Evolutionary conservation across 2,329 filamentous ascomycete genomes (phyloP).

Genomic region (Fusarium sp.): DNA sequence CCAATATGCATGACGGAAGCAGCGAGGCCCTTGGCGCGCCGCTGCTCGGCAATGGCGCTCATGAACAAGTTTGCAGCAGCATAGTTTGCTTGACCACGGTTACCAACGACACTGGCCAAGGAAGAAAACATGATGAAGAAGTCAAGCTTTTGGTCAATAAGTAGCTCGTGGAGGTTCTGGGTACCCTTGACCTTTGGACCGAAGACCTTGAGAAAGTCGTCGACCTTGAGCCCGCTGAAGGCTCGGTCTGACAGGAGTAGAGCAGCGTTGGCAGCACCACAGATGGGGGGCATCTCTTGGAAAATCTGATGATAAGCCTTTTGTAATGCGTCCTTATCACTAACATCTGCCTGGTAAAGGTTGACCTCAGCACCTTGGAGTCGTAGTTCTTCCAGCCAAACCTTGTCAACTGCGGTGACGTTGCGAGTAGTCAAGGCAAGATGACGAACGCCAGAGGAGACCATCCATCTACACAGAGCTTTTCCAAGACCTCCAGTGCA

Average conservation of each 20-base stretch:
- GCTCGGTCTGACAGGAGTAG: conserved; percentile 9
- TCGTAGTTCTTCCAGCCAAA: conserved; percentile 1
- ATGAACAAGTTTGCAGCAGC: conserved; percentile 23
- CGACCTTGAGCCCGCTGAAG: conserved; percentile 1
- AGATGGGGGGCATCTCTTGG: conserved; percentile 10
- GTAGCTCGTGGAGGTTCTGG: conserved; percentile 8
- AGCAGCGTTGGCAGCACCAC: conserved; percentile 20
- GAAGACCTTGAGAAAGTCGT: conserved; percentile 5
- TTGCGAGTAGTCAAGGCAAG: conserved; percentile 13
- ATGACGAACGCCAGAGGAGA: background rate
- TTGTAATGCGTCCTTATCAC: conserved; percentile 17
- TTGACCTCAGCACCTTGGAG: conserved; percentile 8
- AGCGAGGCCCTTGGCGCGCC: conserved; percentile 32
- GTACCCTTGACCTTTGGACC: conserved; percentile 17
- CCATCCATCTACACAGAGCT: conserved; percentile 12
- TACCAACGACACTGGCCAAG: conserved; percentile 1
- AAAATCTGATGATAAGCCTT: conserved; percentile 32
- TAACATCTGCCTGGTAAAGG: conserved; percentile 21
- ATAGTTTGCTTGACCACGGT: conserved; percentile 23
- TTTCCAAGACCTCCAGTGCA: conserved; percentile 12
- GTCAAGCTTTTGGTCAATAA: conserved; percentile 7
- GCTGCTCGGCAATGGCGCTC: conserved; percentile 5
- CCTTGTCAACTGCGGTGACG: background rate
- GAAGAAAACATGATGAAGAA: conserved; percentile 31
- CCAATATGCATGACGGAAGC: conserved; percentile 57